These are phyloP conservation scores for Colletotrichum sp. DNA, from an alignment of 2,329 filamentous ascomycete species.

Conservation along the genomic window DNA sequence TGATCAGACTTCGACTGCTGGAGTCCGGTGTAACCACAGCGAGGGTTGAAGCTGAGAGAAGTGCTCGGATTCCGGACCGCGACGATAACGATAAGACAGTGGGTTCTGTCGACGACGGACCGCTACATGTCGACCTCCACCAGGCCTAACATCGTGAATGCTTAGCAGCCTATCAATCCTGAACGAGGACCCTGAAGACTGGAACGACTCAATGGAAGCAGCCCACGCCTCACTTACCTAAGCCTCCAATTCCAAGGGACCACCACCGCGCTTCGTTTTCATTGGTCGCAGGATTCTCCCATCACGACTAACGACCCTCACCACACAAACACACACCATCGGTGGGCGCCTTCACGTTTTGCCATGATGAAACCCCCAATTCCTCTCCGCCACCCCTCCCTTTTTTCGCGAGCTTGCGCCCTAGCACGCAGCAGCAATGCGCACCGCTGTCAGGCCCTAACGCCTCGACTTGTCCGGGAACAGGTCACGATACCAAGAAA, in stretches of 20 bases:
- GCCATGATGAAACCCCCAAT: constrained; percentile 16
- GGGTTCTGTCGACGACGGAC: neutral
- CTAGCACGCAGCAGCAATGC: constrained; percentile 14
- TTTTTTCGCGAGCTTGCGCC: constrained; percentile 10
- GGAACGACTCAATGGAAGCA: neutral
- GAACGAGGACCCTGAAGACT: neutral
- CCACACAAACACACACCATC: constrained; percentile 1
- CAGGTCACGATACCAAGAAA: constrained; percentile 4
- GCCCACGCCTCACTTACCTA: constrained; percentile 12
- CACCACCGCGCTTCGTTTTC: constrained; percentile 1
- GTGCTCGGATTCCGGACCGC: neutral
- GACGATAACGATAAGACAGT: neutral
- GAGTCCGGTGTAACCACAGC: neutral
- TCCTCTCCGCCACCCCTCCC: constrained; percentile 2
- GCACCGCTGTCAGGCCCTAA: neutral
- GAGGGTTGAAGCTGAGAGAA: neutral
- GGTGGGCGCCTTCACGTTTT: neutral
- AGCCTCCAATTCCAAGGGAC: neutral
- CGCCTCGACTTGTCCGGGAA: constrained; percentile 11
- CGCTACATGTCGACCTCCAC: neutral
- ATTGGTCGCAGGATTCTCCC: constrained; percentile 17
- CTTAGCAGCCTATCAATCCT: neutral
- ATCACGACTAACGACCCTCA: constrained; percentile 14
- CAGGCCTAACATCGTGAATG: neutral
- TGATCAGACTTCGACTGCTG: neutral